Conservation (phyloP, 139 green algal species). For the Eudorina sp. region DNA sequence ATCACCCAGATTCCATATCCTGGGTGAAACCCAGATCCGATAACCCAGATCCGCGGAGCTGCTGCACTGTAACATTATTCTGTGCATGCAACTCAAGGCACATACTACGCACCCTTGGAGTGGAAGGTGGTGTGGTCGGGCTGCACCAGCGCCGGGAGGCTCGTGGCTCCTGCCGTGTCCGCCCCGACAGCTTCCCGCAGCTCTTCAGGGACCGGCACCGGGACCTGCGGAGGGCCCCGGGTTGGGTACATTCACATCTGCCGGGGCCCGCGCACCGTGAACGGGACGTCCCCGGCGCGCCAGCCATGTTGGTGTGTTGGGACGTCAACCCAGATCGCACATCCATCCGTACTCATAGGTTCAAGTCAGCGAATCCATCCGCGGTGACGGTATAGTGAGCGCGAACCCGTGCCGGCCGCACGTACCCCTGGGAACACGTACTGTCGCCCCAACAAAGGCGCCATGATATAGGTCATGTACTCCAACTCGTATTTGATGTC, state of each 20-base stretch:
- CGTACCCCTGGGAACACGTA: constrained; percentile 43
- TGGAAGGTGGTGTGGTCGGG: constrained; percentile 31
- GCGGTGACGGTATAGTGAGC: too few species aligned
- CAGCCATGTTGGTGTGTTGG: too few species aligned
- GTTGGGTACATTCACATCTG: not conserved
- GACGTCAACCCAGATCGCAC: too few species aligned
- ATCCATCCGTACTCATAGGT: too few species aligned
- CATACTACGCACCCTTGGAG: not conserved
- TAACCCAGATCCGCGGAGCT: too few species aligned
- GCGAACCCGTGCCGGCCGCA: too few species aligned
- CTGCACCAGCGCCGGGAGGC: not conserved
- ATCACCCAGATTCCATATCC: too few species aligned
- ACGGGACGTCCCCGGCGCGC: too few species aligned
- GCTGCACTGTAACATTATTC: too few species aligned
- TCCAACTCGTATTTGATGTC: constrained; percentile 32
- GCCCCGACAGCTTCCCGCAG: not conserved
- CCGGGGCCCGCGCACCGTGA: not conserved
- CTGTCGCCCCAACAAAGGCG: constrained; percentile 13
- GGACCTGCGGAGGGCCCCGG: not conserved
- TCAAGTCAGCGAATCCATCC: too few species aligned
- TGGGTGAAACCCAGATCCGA: too few species aligned
- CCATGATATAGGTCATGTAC: constrained; percentile 38
- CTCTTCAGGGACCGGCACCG: not conserved
- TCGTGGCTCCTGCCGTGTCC: not conserved
- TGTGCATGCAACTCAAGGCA: too few species aligned